Conservation (phyloP, 768 basidiomycete genomes). For the Xerocomellus intermedius region DNA sequence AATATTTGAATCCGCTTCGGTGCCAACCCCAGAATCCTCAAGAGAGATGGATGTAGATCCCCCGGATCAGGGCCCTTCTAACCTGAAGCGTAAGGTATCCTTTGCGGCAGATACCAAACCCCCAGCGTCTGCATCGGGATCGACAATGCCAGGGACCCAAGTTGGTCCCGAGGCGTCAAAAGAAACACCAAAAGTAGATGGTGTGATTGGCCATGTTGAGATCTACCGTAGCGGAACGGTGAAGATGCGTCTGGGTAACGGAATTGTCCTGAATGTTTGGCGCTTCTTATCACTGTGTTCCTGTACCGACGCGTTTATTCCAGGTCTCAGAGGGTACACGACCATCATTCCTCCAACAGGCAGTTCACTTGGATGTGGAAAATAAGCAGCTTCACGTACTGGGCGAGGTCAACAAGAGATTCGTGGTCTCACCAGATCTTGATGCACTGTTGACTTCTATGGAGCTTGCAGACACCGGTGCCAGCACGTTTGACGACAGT, state of each 20-base stretch:
- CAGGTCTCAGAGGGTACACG: conserved; percentile 82
- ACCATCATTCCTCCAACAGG: conserved; percentile 87
- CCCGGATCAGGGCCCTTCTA: conserved; percentile 24
- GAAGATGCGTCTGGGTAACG: conserved; percentile 81
- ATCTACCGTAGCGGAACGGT: conserved; percentile 82
- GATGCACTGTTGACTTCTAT: conserved; percentile 69
- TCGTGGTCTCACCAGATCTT: conserved; percentile 81
- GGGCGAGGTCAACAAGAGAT: conserved; percentile 85
- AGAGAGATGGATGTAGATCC: conserved; percentile 37
- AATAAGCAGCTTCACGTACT: conserved; percentile 65
- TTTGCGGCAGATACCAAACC: conserved; percentile 63
- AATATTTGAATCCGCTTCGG: conserved; percentile 48
- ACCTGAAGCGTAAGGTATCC: conserved; percentile 48
- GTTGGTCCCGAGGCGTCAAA: conserved; percentile 22
- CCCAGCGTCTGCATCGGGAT: conserved; percentile 33
- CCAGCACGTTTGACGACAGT: conserved; percentile 40
- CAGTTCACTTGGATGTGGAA: conserved; percentile 64
- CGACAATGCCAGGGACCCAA: conserved; percentile 20
- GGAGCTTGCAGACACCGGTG: conserved; percentile 46
- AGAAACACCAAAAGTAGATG: conserved; percentile 53
- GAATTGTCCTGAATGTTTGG: conserved; percentile 76
- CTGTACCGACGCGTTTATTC: conserved; percentile 1
- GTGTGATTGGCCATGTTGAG: conserved; percentile 80
- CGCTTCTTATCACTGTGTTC: neutral
- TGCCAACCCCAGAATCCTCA: conserved; percentile 26